Evolutionary conservation across 106 monocot species (phyloP), one percentile per base, ranked within the genome.

Genomic region (Cymbidium sinense): DNA sequence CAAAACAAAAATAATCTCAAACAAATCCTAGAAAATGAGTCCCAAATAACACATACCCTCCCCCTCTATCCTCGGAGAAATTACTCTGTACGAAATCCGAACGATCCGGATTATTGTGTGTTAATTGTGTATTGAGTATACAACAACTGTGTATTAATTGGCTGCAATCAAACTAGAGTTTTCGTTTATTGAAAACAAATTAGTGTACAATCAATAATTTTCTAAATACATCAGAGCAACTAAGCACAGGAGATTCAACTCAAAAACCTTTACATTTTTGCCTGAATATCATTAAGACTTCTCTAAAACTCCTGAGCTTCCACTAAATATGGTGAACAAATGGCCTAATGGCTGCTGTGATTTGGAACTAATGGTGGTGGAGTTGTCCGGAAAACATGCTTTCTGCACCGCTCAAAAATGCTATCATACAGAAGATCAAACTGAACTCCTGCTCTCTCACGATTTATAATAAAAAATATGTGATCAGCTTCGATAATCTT

Each of bases 401-500:
- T 95, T 82, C 92, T 77, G 80, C 91, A 91, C 19, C 91, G 82
- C 76, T 88, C 84, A 82, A 95, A 95, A 70, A 95, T 95, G 81
- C 81, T 77, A 70, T 95, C 95, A 39, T 95, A 95, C 77, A 95
- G 35, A 34, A 95, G 81, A 80, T 95, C 95, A 37, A 95, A 95
- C 71, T 92, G 88, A n/a, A 92, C 86, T 77, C 95, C 95, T 27
- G 95, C 95, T 85, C 95, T 86, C 77, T 95, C 95, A 23, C 95
- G 86, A 73, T 95, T 95, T 31, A 95, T 41, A 43, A 95, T 75
- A 50, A 92, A 95, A 75, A 85, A 73, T 19, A 95, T 89, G 83
- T 95, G 95, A 84, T 95, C 95, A 11, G 89, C 95, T 87, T 95
- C 95, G 33, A 95, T 50, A 44, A 95, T 90, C 85, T 95, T 92